phyloP scores from a whole-genome alignment of 345 rosid genomes.

The Eucalyptus victrix region DNA sequence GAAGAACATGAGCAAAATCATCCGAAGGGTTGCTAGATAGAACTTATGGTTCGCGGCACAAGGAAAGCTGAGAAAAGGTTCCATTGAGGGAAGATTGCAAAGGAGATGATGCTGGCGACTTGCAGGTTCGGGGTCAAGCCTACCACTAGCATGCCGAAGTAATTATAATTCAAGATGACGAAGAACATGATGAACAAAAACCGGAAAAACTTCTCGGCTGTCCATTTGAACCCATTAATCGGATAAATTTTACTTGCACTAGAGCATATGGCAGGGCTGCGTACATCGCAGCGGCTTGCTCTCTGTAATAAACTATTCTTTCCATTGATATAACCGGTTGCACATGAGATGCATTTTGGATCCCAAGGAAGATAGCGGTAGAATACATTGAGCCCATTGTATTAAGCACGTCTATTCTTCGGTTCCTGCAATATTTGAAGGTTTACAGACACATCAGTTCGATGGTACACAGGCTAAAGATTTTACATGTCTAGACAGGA shows the following conservation, averaged over 20 bases:
- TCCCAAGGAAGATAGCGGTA: conserved; percentile 22
- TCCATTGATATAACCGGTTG: conserved; percentile 27
- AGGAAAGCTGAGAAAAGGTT: conserved; percentile 28
- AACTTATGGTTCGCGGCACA: conserved; percentile 15
- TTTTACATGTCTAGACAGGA: background rate
- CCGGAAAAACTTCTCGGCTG: conserved; percentile 26
- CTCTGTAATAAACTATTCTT: conserved; percentile 32
- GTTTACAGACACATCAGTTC: background rate
- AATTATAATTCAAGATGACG: conserved; percentile 27
- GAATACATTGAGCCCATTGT: conserved; percentile 34
- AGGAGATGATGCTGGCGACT: conserved; percentile 10
- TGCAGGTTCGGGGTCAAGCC: conserved; percentile 27
- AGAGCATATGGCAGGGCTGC: conserved; percentile 33
- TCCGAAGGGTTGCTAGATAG: background rate
- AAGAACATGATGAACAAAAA: conserved; percentile 30
- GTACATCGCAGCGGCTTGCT: conserved; percentile 39
- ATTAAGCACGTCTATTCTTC: conserved; percentile 10
- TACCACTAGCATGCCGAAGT: conserved; percentile 25
- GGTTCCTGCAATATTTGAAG: background rate
- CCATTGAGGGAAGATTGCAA: conserved; percentile 17
- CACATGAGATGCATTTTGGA: conserved; percentile 11
- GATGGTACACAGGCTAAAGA: background rate
- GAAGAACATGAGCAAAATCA: background rate
- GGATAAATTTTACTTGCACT: conserved; percentile 26
- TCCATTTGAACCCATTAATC: conserved; percentile 32